phyloP scores from a whole-genome alignment of 345 rosid species.

The Clausena lansium region DNA sequence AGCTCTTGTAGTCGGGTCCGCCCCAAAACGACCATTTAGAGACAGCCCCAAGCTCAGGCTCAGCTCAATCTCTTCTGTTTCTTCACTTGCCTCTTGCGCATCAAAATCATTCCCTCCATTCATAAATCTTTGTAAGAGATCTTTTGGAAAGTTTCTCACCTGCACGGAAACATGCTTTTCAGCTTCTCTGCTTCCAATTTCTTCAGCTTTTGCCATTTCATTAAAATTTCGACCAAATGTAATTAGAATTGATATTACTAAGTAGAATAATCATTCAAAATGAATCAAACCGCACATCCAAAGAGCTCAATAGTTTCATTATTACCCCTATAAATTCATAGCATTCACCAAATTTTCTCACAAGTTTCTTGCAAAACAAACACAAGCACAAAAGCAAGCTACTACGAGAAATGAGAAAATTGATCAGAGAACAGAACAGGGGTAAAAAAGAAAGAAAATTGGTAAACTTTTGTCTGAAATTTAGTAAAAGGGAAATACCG shows the following conservation, averaged over 20 bases:
- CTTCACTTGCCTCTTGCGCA: slow-evolving; percentile 13
- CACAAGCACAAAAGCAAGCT: slow-evolving; percentile 2
- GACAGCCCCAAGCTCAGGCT: slow-evolving; percentile 76
- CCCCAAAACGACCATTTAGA: slow-evolving; percentile 77
- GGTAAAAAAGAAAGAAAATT: neutral
- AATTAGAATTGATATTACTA: slow-evolving; percentile 6
- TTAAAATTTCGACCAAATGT: neutral
- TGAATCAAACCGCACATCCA: neutral
- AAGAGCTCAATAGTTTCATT: slow-evolving; percentile 24
- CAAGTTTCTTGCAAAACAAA: slow-evolving; percentile 6
- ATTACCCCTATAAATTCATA: slow-evolving; percentile 2
- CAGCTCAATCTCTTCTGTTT: slow-evolving; percentile 57
- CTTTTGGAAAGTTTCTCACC: slow-evolving; percentile 21
- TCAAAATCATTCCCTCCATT: slow-evolving; percentile 23
- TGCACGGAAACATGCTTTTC: slow-evolving; percentile 24
- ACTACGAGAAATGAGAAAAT: neutral
- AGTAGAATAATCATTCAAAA: slow-evolving; percentile 14
- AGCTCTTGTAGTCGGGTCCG: slow-evolving; percentile 47
- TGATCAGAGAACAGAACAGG: neutral
- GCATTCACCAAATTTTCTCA: neutral
- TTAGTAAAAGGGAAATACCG: neutral
- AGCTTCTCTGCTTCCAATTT: slow-evolving; percentile 26
- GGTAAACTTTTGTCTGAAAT: neutral
- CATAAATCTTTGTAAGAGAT: slow-evolving; percentile 44
- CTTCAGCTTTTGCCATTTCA: slow-evolving; percentile 38